Base-by-base conservation (phyloP, 495 filamentous ascomycete genomes). In the Trichocladium antarcticum region DNA sequence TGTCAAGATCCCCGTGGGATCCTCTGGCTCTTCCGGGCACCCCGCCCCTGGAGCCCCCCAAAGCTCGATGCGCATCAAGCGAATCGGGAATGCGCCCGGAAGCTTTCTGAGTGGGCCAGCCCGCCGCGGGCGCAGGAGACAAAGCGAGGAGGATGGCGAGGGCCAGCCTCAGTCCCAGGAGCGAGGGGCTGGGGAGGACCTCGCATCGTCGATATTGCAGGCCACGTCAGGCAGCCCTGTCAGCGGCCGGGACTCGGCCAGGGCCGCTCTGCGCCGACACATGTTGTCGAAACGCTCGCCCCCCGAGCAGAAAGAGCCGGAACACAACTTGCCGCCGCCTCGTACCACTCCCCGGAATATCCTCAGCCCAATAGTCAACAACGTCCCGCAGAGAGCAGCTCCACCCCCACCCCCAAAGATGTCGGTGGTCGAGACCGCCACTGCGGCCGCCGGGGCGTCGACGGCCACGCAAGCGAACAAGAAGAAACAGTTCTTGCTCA, bases 381-480 rank as follows among this genome's bases (percentile, higher is more conserved):
- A n/a, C n/a, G n/a, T n/a, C n/a, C n/a, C n/a, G n/a, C n/a, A n/a
- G n/a, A 68, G 85, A 49, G 75, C 84, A n/a, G 83, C 86, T n/a
- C 83, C 81, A 9, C 85, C 87, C 1, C 92, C 83, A 5, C 84
- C 84, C 4, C 84, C 92, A 0, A 96, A 94, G 60, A 97, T 97
- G 90, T 90, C 86, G 1, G 83, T 95, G 14, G 70, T 95, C 5
- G 87, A 97, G 43, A 85, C 90, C 6, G 92, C 88, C 9, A 95
- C 92, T 5, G 83, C 87, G 22, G 80, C 80, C 4, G 89, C 81
- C 22, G 89, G 89, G 11, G 84, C 87, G 10, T 79, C 83, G 3
- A 74, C 80, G n/a, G 78, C 81, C 0, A 73, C 76, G 20, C 82
- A 83, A 29, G 83, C 83, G 37, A 74, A 67, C 49, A 72, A 73